Base-by-base conservation (phyloP, 192 early-diverging fungal genomes). In the Dispira parvispora region DNA sequence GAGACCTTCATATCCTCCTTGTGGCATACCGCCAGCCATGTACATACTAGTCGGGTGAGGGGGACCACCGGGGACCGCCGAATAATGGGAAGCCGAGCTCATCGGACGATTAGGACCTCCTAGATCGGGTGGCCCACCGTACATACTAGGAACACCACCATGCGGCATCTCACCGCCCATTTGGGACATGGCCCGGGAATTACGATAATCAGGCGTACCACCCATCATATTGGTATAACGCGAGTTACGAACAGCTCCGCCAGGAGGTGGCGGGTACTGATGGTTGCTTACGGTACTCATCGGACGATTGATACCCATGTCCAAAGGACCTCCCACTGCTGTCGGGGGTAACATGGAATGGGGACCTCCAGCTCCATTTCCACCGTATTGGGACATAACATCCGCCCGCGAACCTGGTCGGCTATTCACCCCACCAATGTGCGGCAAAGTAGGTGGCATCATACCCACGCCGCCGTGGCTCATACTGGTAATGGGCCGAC, bases 281-380 rank as follows among this genome's bases (percentile, higher is more conserved):
- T 55, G 53, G 18, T 21, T 27, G 9, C 53, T 55, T 9, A 9
- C 25, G 23, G 53, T 27, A 25, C 20, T 23, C 53, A 55, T 55
- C 3, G 53, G 53, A 13, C 53, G 53, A 23, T 50, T 50, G 3
- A 38, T 38, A 50, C 23, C 8, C 18, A 55, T 14, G 14, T 55
- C 53, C 53, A 55, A 21, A 12, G 53, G 53, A 26, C 53, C 53
- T 14, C 53, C 53, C 13, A 55, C 25, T 8, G 53, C 53, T 12
- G 53, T 55, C 20, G 53, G 53, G 20, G 53, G 53, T 13, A 55
- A 28, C 53, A 55, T 55, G 53, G 3, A 2, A 12, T 21, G 21
- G 18, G 53, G 16, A 8, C 18, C 25, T 10, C 53, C 53, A 3
- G 18, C 9, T 2, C 20, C 53, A 25, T 28, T 28, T 3, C 21